Evolutionary conservation across 805 yeast genomes (phyloP).

Genomic region (Candida sonorensis): DNA sequence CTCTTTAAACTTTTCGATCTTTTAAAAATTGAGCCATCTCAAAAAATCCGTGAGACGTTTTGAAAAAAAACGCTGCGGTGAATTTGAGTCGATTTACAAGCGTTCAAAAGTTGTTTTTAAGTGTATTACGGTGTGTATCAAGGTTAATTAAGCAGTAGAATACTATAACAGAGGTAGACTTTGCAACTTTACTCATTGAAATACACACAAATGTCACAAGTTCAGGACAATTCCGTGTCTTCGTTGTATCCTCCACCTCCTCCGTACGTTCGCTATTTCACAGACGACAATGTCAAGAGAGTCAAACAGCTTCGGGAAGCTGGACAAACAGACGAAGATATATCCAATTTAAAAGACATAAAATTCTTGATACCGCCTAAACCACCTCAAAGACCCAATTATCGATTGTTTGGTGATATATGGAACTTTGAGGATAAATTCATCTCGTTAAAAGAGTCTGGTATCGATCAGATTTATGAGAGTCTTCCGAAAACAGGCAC

Average conservation of each 20-base stretch:
- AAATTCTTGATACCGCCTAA: constrained; percentile 59
- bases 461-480: constrained; percentile 66
- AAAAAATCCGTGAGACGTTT: no score
- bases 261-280: constrained; percentile 66
- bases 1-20: no score
- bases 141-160: no score
- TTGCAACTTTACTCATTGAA: no score
- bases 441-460: constrained; percentile 69
- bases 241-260: constrained; percentile 96
- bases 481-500: constrained; percentile 10
- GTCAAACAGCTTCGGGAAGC: constrained; percentile 24
- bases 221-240: constrained; percentile 32
- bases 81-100: no score
- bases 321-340: constrained; percentile 16
- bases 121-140: no score
- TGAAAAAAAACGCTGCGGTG: no score
- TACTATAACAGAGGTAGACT: no score
- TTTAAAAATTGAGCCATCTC: no score
- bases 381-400: constrained; percentile 55
- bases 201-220: constrained; percentile 11
- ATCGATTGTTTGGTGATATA: constrained; percentile 82
- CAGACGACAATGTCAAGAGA: constrained; percentile 54
- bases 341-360: constrained; percentile 30
- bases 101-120: no score
- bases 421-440: constrained; percentile 81